Evolutionary conservation across 495 filamentous ascomycete species (phyloP).

Genomic region (Xylaria intraflava): DNA sequence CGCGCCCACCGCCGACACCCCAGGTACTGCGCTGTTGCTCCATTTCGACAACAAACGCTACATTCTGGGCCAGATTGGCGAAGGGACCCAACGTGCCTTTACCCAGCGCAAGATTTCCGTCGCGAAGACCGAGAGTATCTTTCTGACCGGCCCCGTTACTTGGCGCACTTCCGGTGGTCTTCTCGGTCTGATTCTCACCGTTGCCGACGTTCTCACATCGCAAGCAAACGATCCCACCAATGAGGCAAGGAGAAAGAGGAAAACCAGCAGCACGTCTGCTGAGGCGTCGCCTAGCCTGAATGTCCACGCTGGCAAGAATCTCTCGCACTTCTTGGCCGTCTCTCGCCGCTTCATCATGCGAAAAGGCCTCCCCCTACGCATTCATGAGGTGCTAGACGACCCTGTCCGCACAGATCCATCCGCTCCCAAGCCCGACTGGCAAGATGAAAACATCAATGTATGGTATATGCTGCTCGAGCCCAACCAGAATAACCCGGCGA

Average conservation of each 20-base stretch:
- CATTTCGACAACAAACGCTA: conserved; percentile 77
- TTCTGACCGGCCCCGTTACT: conserved; percentile 68
- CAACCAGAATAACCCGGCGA: conserved; percentile 16
- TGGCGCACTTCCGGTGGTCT: conserved; percentile 76
- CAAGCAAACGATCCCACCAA: conserved; percentile 17
- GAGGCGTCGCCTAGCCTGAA: conserved; percentile 39
- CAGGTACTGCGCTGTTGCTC: conserved; percentile 67
- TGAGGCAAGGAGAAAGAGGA: conserved; percentile 26
- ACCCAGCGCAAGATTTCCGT: conserved; percentile 57
- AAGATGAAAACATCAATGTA: conserved; percentile 67
- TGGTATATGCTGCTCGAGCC: conserved; percentile 67
- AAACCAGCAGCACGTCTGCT: conserved; percentile 14
- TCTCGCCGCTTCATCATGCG: conserved; percentile 86
- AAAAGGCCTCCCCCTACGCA: conserved; percentile 62
- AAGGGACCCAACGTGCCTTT: conserved; percentile 77
- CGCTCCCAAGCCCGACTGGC: conserved; percentile 53
- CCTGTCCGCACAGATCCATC: conserved; percentile 13
- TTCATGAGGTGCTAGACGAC: conserved; percentile 55
- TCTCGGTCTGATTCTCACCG: conserved; percentile 72
- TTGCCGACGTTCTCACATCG: conserved; percentile 55
- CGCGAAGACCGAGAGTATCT: conserved; percentile 60
- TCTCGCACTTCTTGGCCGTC: conserved; percentile 71
- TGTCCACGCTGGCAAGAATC: conserved; percentile 72
- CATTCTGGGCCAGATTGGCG: conserved; percentile 75
- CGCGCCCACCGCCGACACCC: conserved; percentile 85